phyloP scores from a whole-genome alignment of 768 basidiomycete genomes.

The Kwoniella mangroviensis region DNA sequence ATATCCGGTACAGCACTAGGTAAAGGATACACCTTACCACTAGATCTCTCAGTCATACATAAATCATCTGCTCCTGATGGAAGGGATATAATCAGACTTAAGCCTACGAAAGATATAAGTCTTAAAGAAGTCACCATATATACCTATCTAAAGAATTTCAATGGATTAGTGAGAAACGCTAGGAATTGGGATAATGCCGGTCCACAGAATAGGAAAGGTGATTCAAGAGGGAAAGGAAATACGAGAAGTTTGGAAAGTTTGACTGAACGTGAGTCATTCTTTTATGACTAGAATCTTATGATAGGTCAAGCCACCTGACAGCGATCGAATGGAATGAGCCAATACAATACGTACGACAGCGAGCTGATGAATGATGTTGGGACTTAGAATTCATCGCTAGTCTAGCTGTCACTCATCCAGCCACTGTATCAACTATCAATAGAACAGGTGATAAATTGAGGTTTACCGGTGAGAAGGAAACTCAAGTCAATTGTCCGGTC shows the following conservation, averaged over 20 bases:
- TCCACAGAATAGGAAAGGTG: constrained; percentile 24
- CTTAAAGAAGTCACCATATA: constrained; percentile 53
- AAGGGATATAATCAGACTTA: constrained; percentile 33
- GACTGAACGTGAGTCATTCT: constrained; percentile 51
- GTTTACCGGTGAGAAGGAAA: constrained; percentile 38
- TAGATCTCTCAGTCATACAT: constrained; percentile 41
- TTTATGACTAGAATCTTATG: too few relatives aligned
- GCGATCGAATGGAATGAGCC: too few relatives aligned
- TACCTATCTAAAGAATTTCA: constrained; percentile 38
- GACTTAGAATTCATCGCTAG: constrained; percentile 52
- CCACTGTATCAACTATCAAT: constrained; percentile 57
- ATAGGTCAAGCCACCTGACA: too few relatives aligned
- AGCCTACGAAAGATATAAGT: constrained; percentile 53
- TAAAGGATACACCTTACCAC: constrained; percentile 51
- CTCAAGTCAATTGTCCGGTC: constrained; percentile 35
- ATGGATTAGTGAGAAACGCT: constrained; percentile 37
- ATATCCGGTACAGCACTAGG: constrained; percentile 52
- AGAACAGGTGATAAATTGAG: constrained; percentile 55
- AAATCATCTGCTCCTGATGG: not conserved
- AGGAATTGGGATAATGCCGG: constrained; percentile 45
- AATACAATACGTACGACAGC: not conserved
- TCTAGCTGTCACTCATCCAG: constrained; percentile 51
- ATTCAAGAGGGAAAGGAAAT: constrained; percentile 49
- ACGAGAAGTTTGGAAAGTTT: constrained; percentile 47
- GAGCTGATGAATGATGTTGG: not conserved